Base-by-base conservation (phyloP, 257 asterid species). In the Linderniella brevidens region DNA sequence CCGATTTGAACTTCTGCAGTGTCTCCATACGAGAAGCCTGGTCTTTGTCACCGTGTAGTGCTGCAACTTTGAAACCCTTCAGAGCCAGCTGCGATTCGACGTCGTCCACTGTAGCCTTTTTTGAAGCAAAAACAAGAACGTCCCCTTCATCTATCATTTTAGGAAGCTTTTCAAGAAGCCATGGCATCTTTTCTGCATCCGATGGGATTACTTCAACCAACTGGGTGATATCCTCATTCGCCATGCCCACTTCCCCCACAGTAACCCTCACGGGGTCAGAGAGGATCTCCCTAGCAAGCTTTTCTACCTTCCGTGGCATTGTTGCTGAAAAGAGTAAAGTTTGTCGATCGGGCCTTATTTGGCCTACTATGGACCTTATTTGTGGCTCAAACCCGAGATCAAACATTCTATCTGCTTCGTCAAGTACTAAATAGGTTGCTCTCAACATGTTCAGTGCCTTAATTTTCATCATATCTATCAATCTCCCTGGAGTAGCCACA, bases 311-410 rank as follows among this genome's bases (percentile, higher is more conserved):
- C 29, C 81, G 72, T 8, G 98, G 96, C 96, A 88, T 88, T 52
- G 98, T 84, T 48, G 98, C 98, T 56, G 98, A 88, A 77, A 88
- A 88, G 44, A 88, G 92, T 64, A 79, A 64, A 11, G 93, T 88
- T 60, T 88, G 98, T 37, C 98, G 93, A 57, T 88, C 96, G 35
- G 96, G 96, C 73, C 96, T 77, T 54, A 88, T 76, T 70, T 84
- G 98, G 48, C 98, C 98, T 10, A 88, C 96, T 41, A 88, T 76
- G 19, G 96, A 88, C 65, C 96, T 76, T 64, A 88, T 79, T 58
- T 88, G 98, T 17, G 96, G 98, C 72, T 88, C 98, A 58, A 88
- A 88, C 20, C 98, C 98, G 50, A 88, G 98, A 79, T 88, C 98
- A 69, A 88, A 88, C 98, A 88, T 88, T 59, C 98, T 62, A 73